Evolutionary conservation across 768 basidiomycete species (phyloP).

Genomic region (Leccinum aurantiacum): DNA sequence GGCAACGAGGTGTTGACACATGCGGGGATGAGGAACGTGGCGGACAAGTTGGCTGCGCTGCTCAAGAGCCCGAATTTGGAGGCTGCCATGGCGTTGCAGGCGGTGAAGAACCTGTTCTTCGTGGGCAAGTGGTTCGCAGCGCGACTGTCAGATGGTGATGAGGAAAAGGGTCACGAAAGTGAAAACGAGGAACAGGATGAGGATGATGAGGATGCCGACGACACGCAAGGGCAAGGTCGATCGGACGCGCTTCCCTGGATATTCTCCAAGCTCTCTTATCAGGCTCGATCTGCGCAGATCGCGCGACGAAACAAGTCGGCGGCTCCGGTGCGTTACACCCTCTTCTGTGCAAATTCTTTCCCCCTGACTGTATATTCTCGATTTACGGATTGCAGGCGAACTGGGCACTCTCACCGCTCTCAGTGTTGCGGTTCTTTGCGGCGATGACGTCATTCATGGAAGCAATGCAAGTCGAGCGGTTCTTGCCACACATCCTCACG

Average conservation of each 20-base stretch:
- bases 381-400: constrained; percentile 48
- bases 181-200: constrained; percentile 18
- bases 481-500: constrained; percentile 80
- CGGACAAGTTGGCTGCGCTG: constrained; percentile 71
- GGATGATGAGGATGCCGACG: not conserved
- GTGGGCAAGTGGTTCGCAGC: constrained; percentile 80
- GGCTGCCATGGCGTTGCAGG: constrained; percentile 69
- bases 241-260: constrained; percentile 80
- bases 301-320: constrained; percentile 56
- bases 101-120: constrained; percentile 92
- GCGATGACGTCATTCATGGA: constrained; percentile 82
- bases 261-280: constrained; percentile 91
- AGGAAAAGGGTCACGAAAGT: constrained; percentile 19
- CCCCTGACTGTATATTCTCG: not conserved
- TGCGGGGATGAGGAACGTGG: constrained; percentile 62
- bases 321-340: constrained; percentile 20
- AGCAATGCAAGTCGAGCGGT: constrained; percentile 53
- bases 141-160: constrained; percentile 33
- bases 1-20: constrained; percentile 51
- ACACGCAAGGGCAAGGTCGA: not conserved
- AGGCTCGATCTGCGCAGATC: constrained; percentile 74
- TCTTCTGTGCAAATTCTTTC: not conserved
- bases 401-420: constrained; percentile 81
- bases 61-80: constrained; percentile 82
- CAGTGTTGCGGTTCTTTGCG: constrained; percentile 90